phyloP scores from a whole-genome alignment of 257 asterid genomes.

The Gentiana macrophylla region DNA sequence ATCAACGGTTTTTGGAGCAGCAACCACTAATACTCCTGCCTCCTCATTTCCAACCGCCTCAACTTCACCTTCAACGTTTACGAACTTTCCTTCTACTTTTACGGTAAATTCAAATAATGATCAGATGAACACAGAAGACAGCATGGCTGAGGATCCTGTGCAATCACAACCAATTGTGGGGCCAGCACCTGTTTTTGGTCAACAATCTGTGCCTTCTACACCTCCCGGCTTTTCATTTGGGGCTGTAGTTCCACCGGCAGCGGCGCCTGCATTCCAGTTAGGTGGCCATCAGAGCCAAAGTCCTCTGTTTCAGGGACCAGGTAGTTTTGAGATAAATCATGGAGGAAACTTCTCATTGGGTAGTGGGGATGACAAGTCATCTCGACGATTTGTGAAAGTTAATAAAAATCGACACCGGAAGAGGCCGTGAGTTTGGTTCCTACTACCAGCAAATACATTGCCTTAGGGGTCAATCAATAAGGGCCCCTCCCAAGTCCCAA shows the following conservation, averaged over 20 bases:
- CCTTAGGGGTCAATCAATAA: no score
- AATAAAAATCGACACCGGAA: constrained; percentile 32
- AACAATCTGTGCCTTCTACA: no score
- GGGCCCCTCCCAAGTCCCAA: no score
- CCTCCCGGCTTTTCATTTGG: no score
- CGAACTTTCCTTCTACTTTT: constrained; percentile 11
- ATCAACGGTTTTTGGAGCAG: constrained; percentile 14
- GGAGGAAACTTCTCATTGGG: constrained; percentile 86
- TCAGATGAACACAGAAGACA: constrained; percentile 73
- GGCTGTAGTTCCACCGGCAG: constrained; percentile 15
- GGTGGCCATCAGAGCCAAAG: constrained; percentile 49
- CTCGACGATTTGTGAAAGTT: constrained; percentile 32
- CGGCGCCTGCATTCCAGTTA: constrained; percentile 39
- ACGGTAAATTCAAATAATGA: constrained; percentile 20
- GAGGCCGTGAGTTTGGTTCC: constrained; percentile 14
- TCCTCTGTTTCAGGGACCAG: constrained; percentile 38
- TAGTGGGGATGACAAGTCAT: constrained; percentile 52
- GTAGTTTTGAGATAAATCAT: constrained; percentile 42
- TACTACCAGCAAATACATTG: no score
- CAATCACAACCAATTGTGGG: constrained; percentile 18
- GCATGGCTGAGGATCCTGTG: constrained; percentile 89
- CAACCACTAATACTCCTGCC: constrained; percentile 28
- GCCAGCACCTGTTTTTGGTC: no score
- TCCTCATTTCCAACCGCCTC: constrained; percentile 28
- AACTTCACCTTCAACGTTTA: constrained; percentile 20